Evolutionary conservation across 768 basidiomycete genomes (phyloP).

Genomic region (Clavulina sp.): DNA sequence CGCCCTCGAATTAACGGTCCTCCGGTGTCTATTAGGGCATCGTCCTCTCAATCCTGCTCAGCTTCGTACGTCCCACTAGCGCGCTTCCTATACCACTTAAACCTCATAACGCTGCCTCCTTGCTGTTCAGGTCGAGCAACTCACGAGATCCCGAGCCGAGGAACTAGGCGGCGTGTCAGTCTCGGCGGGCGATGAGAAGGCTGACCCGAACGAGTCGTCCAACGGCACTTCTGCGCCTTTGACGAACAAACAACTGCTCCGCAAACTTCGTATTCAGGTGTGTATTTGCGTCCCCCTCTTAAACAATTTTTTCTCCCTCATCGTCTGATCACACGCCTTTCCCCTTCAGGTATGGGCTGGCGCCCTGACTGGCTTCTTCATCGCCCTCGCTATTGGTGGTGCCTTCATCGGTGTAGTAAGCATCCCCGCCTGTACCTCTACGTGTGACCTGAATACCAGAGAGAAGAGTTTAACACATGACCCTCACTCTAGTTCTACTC

Average conservation of each 20-base stretch:
- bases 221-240: slow-evolving; percentile 7
- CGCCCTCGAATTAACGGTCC: neutral
- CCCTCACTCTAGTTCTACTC: slow-evolving; percentile 1
- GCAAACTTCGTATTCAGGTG: slow-evolving; percentile 37
- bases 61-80: slow-evolving; percentile 77
- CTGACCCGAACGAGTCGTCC: neutral
- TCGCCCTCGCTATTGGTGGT: slow-evolving; percentile 72
- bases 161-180: neutral
- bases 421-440: slow-evolving; percentile 1
- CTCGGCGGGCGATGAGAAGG: neutral
- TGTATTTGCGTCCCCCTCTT: slow-evolving; percentile 7
- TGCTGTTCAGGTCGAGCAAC: neutral
- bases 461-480: neutral
- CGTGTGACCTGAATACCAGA: neutral
- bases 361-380: slow-evolving; percentile 49
- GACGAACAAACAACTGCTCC: slow-evolving; percentile 31
- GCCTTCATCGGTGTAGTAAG: slow-evolving; percentile 67
- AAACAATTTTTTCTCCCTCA: neutral
- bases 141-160: neutral
- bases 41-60: slow-evolving; percentile 81
- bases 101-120: too few species aligned
- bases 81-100: slow-evolving; percentile 18
- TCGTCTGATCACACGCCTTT: neutral
- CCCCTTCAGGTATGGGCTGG: slow-evolving; percentile 28
- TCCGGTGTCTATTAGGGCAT: slow-evolving; percentile 24